These are phyloP conservation scores for Petrea volubilis DNA, from an alignment of 257 asterid species.

Conservation along the genomic window DNA sequence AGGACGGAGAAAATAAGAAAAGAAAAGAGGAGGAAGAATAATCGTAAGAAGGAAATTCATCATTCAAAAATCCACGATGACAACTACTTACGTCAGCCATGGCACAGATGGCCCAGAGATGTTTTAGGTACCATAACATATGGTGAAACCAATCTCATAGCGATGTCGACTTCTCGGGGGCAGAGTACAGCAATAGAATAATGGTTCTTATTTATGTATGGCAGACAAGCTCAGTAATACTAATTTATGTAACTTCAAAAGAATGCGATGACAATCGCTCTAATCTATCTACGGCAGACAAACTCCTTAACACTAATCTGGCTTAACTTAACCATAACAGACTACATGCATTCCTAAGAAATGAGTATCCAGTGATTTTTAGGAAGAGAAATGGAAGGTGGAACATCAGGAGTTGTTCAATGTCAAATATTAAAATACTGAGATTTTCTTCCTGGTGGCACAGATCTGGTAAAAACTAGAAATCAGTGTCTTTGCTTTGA, in stretches of 20 bases:
- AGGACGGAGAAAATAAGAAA: too few relatives aligned
- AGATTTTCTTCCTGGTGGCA: slow-evolving; percentile 10
- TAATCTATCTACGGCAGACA: neutral
- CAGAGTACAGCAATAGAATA: neutral
- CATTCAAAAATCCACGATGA: neutral
- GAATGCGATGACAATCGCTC: neutral
- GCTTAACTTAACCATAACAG: slow-evolving; percentile 2
- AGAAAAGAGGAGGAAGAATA: too few relatives aligned
- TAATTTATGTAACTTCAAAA: slow-evolving; percentile 3
- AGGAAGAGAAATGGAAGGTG: neutral
- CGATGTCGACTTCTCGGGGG: neutral
- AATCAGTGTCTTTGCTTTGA: neutral
- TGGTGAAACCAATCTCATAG: neutral
- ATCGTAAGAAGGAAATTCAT: neutral
- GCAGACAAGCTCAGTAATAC: slow-evolving; percentile 1
- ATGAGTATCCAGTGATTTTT: neutral
- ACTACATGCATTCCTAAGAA: slow-evolving; percentile 9
- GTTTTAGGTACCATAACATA: neutral
- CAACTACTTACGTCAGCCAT: neutral
- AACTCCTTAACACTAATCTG: neutral
- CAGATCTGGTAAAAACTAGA: slow-evolving; percentile 10
- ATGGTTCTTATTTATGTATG: neutral
- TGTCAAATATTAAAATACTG: neutral
- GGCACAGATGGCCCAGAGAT: neutral
- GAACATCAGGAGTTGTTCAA: neutral